Percentiles rank a stretch among this genome's conserved stretches.
These are phyloP conservation scores for Tardiomyces blankii DNA, from an alignment of 1,139 yeast genomes.

Conservation along the genomic window DNA sequence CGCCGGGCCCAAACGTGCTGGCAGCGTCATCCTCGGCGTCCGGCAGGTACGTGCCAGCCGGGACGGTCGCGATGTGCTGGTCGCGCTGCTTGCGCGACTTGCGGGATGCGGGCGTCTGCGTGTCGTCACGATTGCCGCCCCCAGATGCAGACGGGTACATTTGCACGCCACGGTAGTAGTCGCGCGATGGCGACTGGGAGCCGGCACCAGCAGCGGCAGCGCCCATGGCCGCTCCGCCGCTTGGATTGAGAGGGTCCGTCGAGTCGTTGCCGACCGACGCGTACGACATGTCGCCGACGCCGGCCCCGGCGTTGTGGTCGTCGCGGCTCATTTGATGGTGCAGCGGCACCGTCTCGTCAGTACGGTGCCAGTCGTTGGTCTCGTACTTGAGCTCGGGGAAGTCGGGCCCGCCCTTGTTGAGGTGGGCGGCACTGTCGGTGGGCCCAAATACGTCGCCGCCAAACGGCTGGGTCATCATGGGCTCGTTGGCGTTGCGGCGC, in stretches of 20 bases:
- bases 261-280: constrained; percentile 2
- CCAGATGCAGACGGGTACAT: constrained; percentile 2
- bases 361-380: constrained; percentile 6
- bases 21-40: constrained; percentile 18
- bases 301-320: constrained; percentile 1
- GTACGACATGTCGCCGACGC: constrained; percentile 1
- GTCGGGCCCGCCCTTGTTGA: constrained; percentile 6
- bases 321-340: constrained; percentile 3
- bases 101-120: constrained; percentile 5
- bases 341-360: constrained; percentile 5
- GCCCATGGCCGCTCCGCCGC: constrained; percentile 1
- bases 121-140: constrained; percentile 4
- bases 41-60: constrained; percentile 4
- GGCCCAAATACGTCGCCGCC: neutral
- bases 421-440: constrained; percentile 2
- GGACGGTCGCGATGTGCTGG: constrained; percentile 1
- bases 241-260: neutral
- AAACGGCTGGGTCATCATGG: constrained; percentile 7
- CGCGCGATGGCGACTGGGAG: neutral
- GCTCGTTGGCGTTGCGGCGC: constrained; percentile 15
- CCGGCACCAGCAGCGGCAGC: neutral
- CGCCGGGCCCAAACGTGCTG: constrained; percentile 23
- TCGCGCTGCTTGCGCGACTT: neutral
- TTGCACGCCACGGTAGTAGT: neutral
- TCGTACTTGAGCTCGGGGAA: constrained; percentile 14